Evolutionary conservation across 805 yeast species (phyloP).

Genomic region (Lachancea thermotolerans): DNA sequence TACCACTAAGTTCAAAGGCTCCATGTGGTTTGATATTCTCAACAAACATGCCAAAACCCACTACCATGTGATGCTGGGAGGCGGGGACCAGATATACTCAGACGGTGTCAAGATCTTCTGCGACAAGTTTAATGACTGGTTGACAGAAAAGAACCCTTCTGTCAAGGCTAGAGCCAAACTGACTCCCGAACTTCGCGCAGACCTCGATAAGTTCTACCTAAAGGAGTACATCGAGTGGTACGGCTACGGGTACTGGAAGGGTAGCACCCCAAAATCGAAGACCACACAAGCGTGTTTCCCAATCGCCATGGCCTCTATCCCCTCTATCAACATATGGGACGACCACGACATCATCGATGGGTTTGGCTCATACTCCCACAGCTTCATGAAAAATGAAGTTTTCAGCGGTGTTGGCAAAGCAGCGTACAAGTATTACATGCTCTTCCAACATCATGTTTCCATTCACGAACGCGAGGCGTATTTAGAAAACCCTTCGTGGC

Average conservation of each 20-base stretch:
- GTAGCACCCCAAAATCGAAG: constrained; percentile 45
- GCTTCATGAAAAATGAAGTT: constrained; percentile 64
- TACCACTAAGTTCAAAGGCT: constrained; percentile 59
- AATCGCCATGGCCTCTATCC: constrained; percentile 72
- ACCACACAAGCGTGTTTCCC: constrained; percentile 68
- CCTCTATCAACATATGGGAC: constrained; percentile 79
- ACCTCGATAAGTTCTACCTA: constrained; percentile 62
- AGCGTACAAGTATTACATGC: constrained; percentile 81
- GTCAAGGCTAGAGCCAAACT: constrained; percentile 40
- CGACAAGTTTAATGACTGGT: constrained; percentile 54
- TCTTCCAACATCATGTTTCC: constrained; percentile 81
- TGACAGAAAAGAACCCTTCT: constrained; percentile 43
- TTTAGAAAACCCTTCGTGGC: constrained; percentile 50
- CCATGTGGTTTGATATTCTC: constrained; percentile 82
- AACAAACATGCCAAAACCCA: constrained; percentile 54
- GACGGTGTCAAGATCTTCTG: constrained; percentile 68
- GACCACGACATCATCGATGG: constrained; percentile 98
- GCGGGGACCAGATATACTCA: constrained; percentile 93
- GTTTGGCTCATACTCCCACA: constrained; percentile 77
- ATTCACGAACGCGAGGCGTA: constrained; percentile 38
- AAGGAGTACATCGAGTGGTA: constrained; percentile 80
- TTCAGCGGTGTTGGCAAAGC: constrained; percentile 66
- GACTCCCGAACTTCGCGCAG: constrained; percentile 42
- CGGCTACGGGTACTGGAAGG: constrained; percentile 83
- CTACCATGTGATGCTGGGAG: constrained; percentile 94